A percentile compares a stretch with the other conserved stretches of the same genome.
These are phyloP conservation scores for Cutaneotrichosporon cutaneum DNA, from an alignment of 1,284 basidiomycete genomes.

Conservation along the genomic window DNA sequence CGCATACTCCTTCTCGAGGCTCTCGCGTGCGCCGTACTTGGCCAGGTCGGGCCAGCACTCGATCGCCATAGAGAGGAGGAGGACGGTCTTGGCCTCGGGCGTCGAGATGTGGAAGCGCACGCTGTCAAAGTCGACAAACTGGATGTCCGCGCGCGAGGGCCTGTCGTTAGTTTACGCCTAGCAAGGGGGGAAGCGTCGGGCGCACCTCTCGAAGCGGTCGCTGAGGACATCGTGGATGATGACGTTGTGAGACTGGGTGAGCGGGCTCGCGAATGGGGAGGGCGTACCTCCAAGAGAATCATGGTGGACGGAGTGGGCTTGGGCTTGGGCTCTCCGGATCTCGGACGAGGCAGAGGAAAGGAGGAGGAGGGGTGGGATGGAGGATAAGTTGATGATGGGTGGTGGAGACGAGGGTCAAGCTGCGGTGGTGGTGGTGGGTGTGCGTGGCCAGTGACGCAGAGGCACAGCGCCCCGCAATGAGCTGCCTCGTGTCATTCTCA, in stretches of 20 bases:
- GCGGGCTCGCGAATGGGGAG: constrained; percentile 11
- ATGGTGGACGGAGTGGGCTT: constrained; percentile 46
- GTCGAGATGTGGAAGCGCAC: constrained; percentile 92
- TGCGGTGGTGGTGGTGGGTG: not conserved
- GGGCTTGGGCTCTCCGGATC: not conserved
- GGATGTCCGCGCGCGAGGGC: constrained; percentile 84
- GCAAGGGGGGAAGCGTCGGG: constrained; percentile 17
- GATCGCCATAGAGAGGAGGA: constrained; percentile 91
- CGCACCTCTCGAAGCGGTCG: constrained; percentile 86
- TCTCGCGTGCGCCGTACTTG: constrained; percentile 77
- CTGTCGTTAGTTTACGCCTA: constrained; percentile 54
- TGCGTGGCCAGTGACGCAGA: constrained; percentile 9
- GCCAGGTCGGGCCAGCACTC: constrained; percentile 95
- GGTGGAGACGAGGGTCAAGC: constrained; percentile 1
- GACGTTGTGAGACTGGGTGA: constrained; percentile 75
- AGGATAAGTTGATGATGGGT: constrained; percentile 4
- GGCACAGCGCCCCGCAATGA: not conserved
- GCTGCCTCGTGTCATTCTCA: not conserved
- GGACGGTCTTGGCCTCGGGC: constrained; percentile 72
- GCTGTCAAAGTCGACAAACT: constrained; percentile 97
- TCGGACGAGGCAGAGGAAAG: not conserved
- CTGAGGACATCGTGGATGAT: constrained; percentile 88
- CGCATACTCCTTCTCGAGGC: constrained; percentile 83
- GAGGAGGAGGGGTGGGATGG: not conserved
- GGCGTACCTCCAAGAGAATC: constrained; percentile 68